Evolutionary conservation across 768 basidiomycete genomes (phyloP).

Genomic region (Russula sp.): DNA sequence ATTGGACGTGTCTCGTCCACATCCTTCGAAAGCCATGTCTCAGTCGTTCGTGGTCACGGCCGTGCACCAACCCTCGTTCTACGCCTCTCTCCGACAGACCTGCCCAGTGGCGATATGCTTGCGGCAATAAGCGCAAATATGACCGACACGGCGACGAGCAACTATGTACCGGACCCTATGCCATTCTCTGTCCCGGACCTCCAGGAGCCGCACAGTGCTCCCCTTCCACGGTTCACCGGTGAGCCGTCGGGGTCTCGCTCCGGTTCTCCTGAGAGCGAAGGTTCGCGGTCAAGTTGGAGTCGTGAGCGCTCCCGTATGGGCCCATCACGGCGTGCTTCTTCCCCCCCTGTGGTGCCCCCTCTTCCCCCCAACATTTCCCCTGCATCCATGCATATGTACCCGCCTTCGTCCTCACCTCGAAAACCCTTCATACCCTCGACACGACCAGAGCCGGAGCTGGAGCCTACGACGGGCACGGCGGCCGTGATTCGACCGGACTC

Average conservation of each 20-base stretch:
- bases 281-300: not conserved
- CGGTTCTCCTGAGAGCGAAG: not conserved
- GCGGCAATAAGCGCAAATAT: conserved; percentile 2
- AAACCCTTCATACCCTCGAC: not conserved
- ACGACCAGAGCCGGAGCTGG: not conserved
- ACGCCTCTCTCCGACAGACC: conserved; percentile 11
- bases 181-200: not conserved
- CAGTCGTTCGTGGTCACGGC: conserved; percentile 5
- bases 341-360: not conserved
- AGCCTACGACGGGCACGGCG: not conserved
- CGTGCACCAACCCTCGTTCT: conserved; percentile 28
- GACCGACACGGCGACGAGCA: not conserved
- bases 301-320: not conserved
- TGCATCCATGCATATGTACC: not conserved
- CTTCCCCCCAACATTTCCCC: not conserved
- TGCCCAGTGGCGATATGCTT: conserved; percentile 14
- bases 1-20: not conserved
- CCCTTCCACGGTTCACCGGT: not conserved
- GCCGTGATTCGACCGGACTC: not conserved
- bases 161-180: not conserved
- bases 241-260: not conserved
- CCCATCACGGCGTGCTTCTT: not conserved
- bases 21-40: conserved; percentile 9
- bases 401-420: not conserved
- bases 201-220: not conserved